Conservation (phyloP, 768 basidiomycete genomes). For the Stropharia rugosoannulata region DNA sequence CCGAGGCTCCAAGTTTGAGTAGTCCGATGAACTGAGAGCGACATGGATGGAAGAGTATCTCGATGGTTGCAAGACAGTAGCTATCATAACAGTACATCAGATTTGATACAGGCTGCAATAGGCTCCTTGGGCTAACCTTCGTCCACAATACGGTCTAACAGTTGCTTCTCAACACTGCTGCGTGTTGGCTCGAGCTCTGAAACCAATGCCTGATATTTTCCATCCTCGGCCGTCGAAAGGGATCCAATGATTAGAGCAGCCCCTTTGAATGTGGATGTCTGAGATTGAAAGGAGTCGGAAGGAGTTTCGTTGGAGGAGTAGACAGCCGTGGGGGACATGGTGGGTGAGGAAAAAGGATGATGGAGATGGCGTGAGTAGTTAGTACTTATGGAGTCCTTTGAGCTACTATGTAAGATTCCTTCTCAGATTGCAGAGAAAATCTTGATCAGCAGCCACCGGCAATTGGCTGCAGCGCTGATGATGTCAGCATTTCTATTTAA, state of each 20-base stretch:
- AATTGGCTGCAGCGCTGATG: conserved; percentile 8
- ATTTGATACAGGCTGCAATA: not conserved
- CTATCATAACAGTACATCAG: conserved; percentile 34
- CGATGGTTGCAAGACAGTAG: conserved; percentile 51
- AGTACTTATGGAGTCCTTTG: not conserved
- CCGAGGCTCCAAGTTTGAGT: conserved; percentile 52
- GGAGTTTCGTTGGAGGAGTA: conserved; percentile 26
- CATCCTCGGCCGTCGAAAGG: conserved; percentile 73
- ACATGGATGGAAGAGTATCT: conserved; percentile 68
- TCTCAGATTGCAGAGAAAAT: conserved; percentile 10
- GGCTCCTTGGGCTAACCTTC: conserved; percentile 51
- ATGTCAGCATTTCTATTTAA: conserved; percentile 8
- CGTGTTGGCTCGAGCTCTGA: conserved; percentile 53
- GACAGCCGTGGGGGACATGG: conserved; percentile 67
- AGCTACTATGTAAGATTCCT: conserved; percentile 1
- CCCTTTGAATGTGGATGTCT: conserved; percentile 33
- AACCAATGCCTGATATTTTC: conserved; percentile 73
- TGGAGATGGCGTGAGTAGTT: conserved; percentile 1
- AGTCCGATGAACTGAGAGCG: conserved; percentile 63
- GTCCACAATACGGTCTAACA: conserved; percentile 81
- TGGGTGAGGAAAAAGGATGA: conserved; percentile 5
- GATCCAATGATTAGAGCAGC: conserved; percentile 76
- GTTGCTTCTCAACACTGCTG: conserved; percentile 65
- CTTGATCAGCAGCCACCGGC: conserved; percentile 15
- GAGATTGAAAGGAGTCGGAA: conserved; percentile 16